Evolutionary conservation across 495 filamentous ascomycete genomes (phyloP), one percentile per base, ranked within the genome.

Genomic region (Xylaria scruposa): DNA sequence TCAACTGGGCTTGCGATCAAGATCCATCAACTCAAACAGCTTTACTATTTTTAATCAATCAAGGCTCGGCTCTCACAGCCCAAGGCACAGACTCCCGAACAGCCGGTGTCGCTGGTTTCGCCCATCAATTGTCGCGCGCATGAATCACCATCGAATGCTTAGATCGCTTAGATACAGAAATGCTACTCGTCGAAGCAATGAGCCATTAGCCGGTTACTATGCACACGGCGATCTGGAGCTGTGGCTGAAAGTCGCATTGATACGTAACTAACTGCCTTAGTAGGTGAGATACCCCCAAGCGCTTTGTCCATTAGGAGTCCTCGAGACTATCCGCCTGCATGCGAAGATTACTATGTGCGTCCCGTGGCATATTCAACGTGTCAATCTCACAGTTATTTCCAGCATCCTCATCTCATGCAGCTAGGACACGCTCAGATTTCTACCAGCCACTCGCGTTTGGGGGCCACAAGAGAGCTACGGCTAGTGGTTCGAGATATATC

Each of bases 351-450:
- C 72, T 74, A 62, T 71, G 72, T 76, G 69, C 65, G 67, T 69
- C 72, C 67, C n/a, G 40, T 66, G 44, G 70, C 71, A 76, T 71
- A 51, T 74, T 75, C 77, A 76, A 79, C 77, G 77, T 79, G 77
- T 77, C 77, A 77, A 71, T 79, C 75, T 65, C 58, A 71, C 71
- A 79, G 77, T 71, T 63, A 71, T 68, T 71, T 73, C 51, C 62
- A 71, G 65, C 29, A 68, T 61, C 19, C 62, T 71, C 31, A 17
- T 42, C 46, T 56, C 26, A 59, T 71, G 70, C 70, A 71, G 75
- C 69, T 71, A 51, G 33, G 67, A 71, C 68, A 67, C 68, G 13
- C 42, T 51, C 65, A 63, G 44, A 61, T 42, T 33, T 51, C n/a
- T 44, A 64, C 38, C 40, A 64, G 44, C 68, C 68, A 70, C 59